Evolutionary conservation across 768 basidiomycete genomes (phyloP), one percentile per base, ranked within the genome.

Genomic region (Rhodotorula taiwanensis): DNA sequence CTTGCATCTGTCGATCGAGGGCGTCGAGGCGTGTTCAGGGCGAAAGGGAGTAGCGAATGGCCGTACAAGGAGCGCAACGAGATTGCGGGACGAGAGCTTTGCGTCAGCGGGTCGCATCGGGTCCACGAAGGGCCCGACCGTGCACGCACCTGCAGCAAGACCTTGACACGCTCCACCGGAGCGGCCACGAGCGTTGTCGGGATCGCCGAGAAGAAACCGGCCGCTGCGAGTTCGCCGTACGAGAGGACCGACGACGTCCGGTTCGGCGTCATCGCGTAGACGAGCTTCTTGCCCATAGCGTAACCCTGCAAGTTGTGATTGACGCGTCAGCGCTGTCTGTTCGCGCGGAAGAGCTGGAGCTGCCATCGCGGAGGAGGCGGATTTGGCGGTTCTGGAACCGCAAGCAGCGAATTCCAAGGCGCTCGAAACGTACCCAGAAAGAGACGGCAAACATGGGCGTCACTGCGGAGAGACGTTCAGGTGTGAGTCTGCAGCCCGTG

Each of bases 361-460:
- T n/a, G n/a, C n/a, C n/a, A n/a, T n/a, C n/a, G n/a, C n/a, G n/a
- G n/a, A n/a, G n/a, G n/a, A n/a, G n/a, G n/a, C n/a, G n/a, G n/a
- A n/a, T n/a, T n/a, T n/a, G n/a, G n/a, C n/a, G n/a, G n/a, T n/a
- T n/a, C n/a, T n/a, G n/a, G n/a, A n/a, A n/a, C n/a, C n/a, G n/a
- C n/a, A n/a, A n/a, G n/a, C n/a, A n/a, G n/a, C n/a, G n/a, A n/a
- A n/a, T n/a, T n/a, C n/a, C n/a, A n/a, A n/a, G n/a, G n/a, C 9
- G 13, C 11, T n/a, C 28, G 28, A 27, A n/a, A 70, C 81, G 61
- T 76, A 92, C 93, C 93, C 93, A 97, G 80, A 99, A 98, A 6
- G 91, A 94, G 34, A 98, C 79, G 6, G 95, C 95, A 72, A 99
- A 99, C 73, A 97, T 98, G 39, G 95, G 95, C 8, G 95, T 98